Evolutionary conservation across 208 protist genomes (phyloP).

Genomic region (Jaenimonas drosophilae): DNA sequence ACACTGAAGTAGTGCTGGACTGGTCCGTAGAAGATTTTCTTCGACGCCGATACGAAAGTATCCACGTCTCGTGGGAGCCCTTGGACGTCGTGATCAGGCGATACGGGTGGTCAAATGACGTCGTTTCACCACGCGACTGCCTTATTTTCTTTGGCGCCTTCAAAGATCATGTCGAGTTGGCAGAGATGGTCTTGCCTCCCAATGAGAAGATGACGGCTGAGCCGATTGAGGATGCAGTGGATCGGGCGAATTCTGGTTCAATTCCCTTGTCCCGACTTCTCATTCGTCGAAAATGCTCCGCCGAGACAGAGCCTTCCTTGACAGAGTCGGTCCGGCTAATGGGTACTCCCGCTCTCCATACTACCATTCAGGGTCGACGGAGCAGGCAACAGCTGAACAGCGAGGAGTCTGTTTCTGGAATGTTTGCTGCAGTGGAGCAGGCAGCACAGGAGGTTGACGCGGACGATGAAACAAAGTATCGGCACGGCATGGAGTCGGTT

Average conservation of each 20-base stretch:
- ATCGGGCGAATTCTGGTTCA: conserved; percentile 22
- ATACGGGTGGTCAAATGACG: conserved; percentile 66
- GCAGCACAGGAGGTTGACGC: conserved; percentile 53
- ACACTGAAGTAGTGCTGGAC: conserved; percentile 76
- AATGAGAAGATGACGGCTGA: conserved; percentile 34
- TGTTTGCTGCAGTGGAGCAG: conserved; percentile 43
- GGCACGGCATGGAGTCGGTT: conserved; percentile 43
- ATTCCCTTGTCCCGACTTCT: conserved; percentile 63
- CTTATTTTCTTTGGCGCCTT: conserved; percentile 80
- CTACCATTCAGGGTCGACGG: conserved; percentile 22
- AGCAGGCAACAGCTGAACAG: conserved; percentile 8
- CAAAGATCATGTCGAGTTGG: conserved; percentile 66
- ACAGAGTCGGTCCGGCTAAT: conserved; percentile 85
- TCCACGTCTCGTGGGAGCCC: conserved; percentile 87
- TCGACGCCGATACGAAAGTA: conserved; percentile 84
- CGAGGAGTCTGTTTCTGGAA: conserved; percentile 22
- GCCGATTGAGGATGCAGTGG: conserved; percentile 51
- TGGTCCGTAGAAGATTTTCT: conserved; percentile 86
- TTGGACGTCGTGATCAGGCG: conserved; percentile 70
- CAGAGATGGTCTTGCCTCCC: conserved; percentile 30
- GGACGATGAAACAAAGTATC: conserved; percentile 41
- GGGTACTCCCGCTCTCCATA: conserved; percentile 58
- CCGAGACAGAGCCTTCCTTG: conserved; percentile 72
- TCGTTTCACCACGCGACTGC: conserved; percentile 66
- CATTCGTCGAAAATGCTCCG: conserved; percentile 43